Evolutionary conservation across 441 rosid species (phyloP).

Genomic region (Sinapis alba): DNA sequence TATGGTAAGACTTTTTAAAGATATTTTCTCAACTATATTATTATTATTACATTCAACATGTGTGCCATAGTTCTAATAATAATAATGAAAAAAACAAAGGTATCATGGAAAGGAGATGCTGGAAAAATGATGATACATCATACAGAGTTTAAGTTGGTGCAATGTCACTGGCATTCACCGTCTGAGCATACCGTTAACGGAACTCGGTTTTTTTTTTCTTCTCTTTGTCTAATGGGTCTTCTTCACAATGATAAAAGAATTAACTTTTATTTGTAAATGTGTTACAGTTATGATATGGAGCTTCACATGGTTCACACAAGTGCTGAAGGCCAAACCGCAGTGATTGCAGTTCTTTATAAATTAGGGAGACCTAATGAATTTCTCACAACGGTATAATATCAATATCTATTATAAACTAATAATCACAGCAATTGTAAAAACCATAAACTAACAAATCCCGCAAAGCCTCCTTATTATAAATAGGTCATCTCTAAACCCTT

Average conservation of each 20-base stretch:
- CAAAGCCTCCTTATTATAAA: slow-evolving; percentile 8
- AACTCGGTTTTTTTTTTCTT: slow-evolving; percentile 35
- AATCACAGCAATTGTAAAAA: slow-evolving; percentile 5
- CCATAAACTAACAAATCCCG: slow-evolving; percentile 1
- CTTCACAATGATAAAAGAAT: not conserved
- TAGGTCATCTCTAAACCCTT: not conserved
- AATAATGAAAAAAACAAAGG: slow-evolving; percentile 37
- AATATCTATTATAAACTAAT: not conserved
- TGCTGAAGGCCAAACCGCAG: slow-evolving; percentile 44
- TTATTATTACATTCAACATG: not conserved
- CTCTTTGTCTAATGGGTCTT: not conserved
- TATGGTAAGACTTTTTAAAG: no score
- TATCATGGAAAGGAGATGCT: slow-evolving; percentile 65
- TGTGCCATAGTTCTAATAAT: not conserved
- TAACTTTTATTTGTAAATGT: not conserved
- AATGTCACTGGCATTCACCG: slow-evolving; percentile 74
- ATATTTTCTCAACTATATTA: no score
- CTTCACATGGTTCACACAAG: slow-evolving; percentile 62
- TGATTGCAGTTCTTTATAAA: slow-evolving; percentile 53
- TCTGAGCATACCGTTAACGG: slow-evolving; percentile 66
- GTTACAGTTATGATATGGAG: slow-evolving; percentile 54
- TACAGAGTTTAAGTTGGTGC: slow-evolving; percentile 44
- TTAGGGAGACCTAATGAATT: slow-evolving; percentile 57
- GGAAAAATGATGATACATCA: slow-evolving; percentile 53
- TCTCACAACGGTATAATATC: slow-evolving; percentile 37